Evolutionary conservation across 345 rosid genomes (phyloP).

Genomic region (Rhodamnia rubescens): DNA sequence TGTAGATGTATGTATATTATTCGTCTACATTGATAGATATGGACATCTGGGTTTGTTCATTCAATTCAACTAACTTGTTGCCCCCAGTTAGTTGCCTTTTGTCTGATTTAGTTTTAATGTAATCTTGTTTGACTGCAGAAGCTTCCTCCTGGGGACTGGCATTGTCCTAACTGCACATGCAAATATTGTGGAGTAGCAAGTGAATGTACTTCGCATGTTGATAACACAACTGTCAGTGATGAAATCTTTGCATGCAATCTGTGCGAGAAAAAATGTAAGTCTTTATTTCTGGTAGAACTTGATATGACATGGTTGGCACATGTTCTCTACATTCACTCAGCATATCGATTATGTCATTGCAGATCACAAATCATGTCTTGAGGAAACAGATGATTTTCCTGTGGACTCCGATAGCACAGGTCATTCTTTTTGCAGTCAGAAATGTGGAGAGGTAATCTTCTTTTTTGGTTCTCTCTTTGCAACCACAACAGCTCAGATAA

Average conservation of each 20-base stretch:
- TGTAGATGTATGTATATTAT: neutral
- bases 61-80: neutral
- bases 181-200: slow-evolving; percentile 65
- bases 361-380: slow-evolving; percentile 71
- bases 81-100: neutral
- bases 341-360: neutral
- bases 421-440: slow-evolving; percentile 56
- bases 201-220: slow-evolving; percentile 19
- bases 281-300: neutral
- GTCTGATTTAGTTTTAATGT: neutral
- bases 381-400: slow-evolving; percentile 28
- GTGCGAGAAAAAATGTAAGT: slow-evolving; percentile 84
- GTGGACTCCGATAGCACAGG: slow-evolving; percentile 21
- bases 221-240: slow-evolving; percentile 9
- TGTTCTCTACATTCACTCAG: neutral
- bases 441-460: slow-evolving; percentile 64
- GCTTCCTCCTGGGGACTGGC: slow-evolving; percentile 89
- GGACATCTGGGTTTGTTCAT: neutral
- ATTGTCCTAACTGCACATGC: slow-evolving; percentile 89
- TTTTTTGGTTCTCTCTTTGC: neutral
- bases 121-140: slow-evolving; percentile 31
- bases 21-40: neutral
- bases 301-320: neutral
- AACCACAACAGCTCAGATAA: neutral
- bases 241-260: slow-evolving; percentile 34